Evolutionary conservation across 2,329 filamentous ascomycete genomes (phyloP).

Genomic region (Colletotrichum musicola): DNA sequence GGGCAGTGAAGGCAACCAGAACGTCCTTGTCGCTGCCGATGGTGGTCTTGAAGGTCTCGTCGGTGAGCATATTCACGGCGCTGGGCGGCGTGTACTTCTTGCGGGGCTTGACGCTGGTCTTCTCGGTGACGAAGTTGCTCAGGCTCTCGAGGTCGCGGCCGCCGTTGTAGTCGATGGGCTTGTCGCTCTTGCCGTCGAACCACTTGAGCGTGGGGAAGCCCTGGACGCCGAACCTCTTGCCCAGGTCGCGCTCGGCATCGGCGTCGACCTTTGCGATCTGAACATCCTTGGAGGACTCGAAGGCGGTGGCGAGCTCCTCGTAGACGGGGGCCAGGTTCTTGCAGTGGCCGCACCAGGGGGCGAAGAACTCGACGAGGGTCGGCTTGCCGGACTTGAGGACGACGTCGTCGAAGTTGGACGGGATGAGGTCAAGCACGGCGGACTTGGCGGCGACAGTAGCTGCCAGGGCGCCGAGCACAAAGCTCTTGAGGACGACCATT

Average conservation of each 20-base stretch:
- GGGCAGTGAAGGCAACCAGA: conserved; percentile 95
- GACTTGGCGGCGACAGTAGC: conserved; percentile 76
- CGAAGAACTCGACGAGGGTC: conserved; percentile 97
- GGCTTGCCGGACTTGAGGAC: conserved; percentile 94
- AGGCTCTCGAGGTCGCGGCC: conserved; percentile 91
- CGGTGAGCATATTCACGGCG: conserved; percentile 82
- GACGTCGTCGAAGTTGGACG: conserved; percentile 90
- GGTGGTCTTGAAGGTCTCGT: conserved; percentile 80
- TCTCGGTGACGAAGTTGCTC: conserved; percentile 83
- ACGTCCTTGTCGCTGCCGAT: conserved; percentile 91
- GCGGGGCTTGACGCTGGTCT: conserved; percentile 87
- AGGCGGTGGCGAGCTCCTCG: conserved; percentile 85
- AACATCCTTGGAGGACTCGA: conserved; percentile 79
- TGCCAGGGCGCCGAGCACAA: conserved; percentile 68
- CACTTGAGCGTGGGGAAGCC: conserved; percentile 98
- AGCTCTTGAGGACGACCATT: conserved; percentile 72
- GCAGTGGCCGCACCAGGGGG: conserved; percentile 99
- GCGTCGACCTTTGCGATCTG: conserved; percentile 97
- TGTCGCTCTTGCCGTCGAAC: conserved; percentile 95
- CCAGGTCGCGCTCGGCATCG: conserved; percentile 86
- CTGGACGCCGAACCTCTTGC: conserved; percentile 87
- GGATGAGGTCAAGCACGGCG: conserved; percentile 89
- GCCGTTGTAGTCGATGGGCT: conserved; percentile 86
- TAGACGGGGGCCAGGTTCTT: conserved; percentile 96
- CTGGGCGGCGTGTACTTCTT: conserved; percentile 80